Base-by-base conservation (phyloP, 1,139 yeast genomes). In the Hemisphaericaspora subhashii region DNA sequence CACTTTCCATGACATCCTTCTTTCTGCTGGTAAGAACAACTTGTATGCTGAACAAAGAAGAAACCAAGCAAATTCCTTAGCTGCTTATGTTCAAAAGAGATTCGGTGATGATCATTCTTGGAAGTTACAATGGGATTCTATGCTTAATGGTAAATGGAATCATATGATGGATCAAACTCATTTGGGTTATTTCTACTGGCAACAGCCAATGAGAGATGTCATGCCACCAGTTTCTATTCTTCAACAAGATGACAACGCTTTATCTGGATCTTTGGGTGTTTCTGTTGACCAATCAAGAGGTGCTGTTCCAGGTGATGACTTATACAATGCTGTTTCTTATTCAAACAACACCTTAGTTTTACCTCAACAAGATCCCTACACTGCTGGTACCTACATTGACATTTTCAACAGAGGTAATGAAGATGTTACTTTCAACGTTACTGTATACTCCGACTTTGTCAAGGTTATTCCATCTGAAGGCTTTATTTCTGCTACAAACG, bases 91-190 rank as follows among this genome's bases (percentile, higher is more conserved):
- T 17, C 46, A 40, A 38, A 16, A 42, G 20, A 33, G 43, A 26
- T 48, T 46, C 29, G 33, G 38, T 16, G 49, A 45, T 24, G 52
- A 48, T 35, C 34, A 40, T 22, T 31, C 41, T 14, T 48, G 51
- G 51, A 37, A 41, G 21, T 32, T 39, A 8, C 38, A 36, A 21
- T 48, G 48, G 48, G 52, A 48, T 31, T 34, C 36, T 3, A 15
- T 38, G 18, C 44, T 46, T 26, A 41, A 46, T 36, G 49, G 51
- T 13, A 48, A 48, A 38, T 48, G 52, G 52, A 37, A 38, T 15
- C 49, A 47, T 26, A 43, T 48, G 41, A 48, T 48, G 52, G 52
- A 48, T 37, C 52, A 48, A 35, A 41, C 52, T 8, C 54, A 50
- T 35, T 32, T 50, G 11, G 51, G 53, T n/a, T 50, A 46, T 38